Percentiles rank a stretch among this genome's conserved stretches.
These are phyloP conservation scores for Lentinula lateritia DNA, from an alignment of 768 basidiomycete genomes.

Conservation along the genomic window DNA sequence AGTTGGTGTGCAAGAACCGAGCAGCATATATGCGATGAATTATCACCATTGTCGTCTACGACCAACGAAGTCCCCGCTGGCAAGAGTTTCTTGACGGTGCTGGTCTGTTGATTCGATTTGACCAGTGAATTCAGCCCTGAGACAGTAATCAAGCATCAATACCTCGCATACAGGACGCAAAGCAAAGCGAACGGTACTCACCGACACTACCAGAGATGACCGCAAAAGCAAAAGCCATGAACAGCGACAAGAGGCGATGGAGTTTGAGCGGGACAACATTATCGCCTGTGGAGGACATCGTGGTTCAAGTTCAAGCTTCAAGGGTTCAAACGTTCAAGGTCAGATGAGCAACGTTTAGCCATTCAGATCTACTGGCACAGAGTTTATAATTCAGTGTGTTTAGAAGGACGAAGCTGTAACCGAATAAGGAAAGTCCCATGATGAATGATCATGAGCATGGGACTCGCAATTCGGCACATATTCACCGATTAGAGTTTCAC, in stretches of 20 bases:
- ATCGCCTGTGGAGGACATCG: neutral
- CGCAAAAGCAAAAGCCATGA: slow-evolving; percentile 6
- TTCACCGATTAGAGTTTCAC: no score
- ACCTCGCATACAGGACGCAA: no score
- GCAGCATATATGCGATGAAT: neutral
- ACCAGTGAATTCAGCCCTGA: slow-evolving; percentile 36
- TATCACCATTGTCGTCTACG: slow-evolving; percentile 32
- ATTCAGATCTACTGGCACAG: neutral
- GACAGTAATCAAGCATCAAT: neutral
- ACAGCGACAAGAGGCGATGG: slow-evolving; percentile 4
- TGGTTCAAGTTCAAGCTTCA: neutral
- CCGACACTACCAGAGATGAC: slow-evolving; percentile 6
- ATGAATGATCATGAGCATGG: no score
- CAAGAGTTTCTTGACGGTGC: slow-evolving; percentile 22
- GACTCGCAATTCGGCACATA: no score
- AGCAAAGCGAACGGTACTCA: neutral
- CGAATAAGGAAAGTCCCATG: no score
- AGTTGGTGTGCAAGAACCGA: neutral
- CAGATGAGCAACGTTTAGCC: slow-evolving; percentile 22
- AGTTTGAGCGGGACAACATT: slow-evolving; percentile 2
- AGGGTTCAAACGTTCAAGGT: neutral
- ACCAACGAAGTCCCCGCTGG: slow-evolving; percentile 26
- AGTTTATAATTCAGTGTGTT: no score
- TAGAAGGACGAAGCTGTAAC: no score
- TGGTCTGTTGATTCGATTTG: slow-evolving; percentile 35